A percentile compares a stretch with the other conserved stretches of the same genome.
phyloP scores from a whole-genome alignment of 1,284 basidiomycete species.

The Mycena sp. region DNA sequence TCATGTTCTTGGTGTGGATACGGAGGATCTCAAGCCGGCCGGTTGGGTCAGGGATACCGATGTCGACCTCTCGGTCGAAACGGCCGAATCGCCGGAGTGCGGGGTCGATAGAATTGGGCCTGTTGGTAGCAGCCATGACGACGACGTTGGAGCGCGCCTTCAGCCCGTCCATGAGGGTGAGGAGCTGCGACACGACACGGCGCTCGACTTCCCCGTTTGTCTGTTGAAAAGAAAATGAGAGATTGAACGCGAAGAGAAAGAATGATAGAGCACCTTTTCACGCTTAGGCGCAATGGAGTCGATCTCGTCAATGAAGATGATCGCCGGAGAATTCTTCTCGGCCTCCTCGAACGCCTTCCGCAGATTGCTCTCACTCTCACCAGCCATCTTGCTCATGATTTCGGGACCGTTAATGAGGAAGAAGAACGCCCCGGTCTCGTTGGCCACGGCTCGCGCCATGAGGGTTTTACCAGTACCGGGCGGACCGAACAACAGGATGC shows the following conservation, averaged over 20 bases:
- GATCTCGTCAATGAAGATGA: slow-evolving; percentile 99
- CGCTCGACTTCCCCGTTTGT: slow-evolving; percentile 99
- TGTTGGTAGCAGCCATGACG: slow-evolving; percentile 99
- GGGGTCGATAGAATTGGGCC: slow-evolving; percentile 99
- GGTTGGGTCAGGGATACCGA: slow-evolving; percentile 82
- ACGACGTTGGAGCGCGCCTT: slow-evolving; percentile 99
- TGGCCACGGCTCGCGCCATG: slow-evolving; percentile 98
- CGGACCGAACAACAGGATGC: slow-evolving; percentile 96
- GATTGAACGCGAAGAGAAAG: no score
- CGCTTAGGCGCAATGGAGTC: slow-evolving; percentile 99
- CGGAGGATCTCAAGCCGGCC: slow-evolving; percentile 98
- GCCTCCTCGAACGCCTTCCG: slow-evolving; percentile 99
- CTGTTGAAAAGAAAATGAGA: slow-evolving; percentile 49
- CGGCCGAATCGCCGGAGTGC: slow-evolving; percentile 98
- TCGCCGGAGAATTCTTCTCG: slow-evolving; percentile 99
- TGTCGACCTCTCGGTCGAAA: slow-evolving; percentile 99
- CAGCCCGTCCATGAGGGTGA: slow-evolving; percentile 98
- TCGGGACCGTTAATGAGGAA: slow-evolving; percentile 99
- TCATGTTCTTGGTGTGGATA: slow-evolving; percentile 99
- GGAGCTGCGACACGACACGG: slow-evolving; percentile 96
- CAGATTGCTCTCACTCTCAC: slow-evolving; percentile 96
- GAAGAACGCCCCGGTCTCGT: slow-evolving; percentile 99
- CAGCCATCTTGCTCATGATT: slow-evolving; percentile 99
- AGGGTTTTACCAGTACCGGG: slow-evolving; percentile 98
- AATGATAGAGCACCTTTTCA: slow-evolving; percentile 82